A percentile compares a stretch with the other conserved stretches of the same genome.
These are phyloP conservation scores for Pichia kudriavzevii DNA, from an alignment of 1,139 yeast genomes.

Conservation along the genomic window DNA sequence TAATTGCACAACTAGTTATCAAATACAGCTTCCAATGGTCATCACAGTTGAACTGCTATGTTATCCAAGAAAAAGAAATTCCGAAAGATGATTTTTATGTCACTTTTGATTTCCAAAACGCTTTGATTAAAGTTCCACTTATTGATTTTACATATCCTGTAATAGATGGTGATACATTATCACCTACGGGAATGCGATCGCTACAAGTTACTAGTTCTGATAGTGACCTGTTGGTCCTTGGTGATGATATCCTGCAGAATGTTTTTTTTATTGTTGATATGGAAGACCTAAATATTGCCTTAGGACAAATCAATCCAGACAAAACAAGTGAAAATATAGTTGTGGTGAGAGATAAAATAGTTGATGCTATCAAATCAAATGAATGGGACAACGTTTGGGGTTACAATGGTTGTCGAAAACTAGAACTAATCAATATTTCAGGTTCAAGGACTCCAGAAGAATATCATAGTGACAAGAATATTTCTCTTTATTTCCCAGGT, in stretches of 20 bases:
- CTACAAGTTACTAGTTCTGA: slow-evolving; percentile 5
- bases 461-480: neutral
- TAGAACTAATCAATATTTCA: slow-evolving; percentile 1
- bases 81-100: slow-evolving; percentile 30
- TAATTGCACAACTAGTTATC: slow-evolving; percentile 34
- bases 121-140: slow-evolving; percentile 40
- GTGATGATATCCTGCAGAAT: slow-evolving; percentile 39
- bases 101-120: slow-evolving; percentile 40
- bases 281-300: slow-evolving; percentile 35
- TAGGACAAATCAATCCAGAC: slow-evolving; percentile 32
- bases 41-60: slow-evolving; percentile 27
- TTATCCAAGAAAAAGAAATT: slow-evolving; percentile 25
- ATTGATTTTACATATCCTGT: slow-evolving; percentile 39
- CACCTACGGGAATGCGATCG: slow-evolving; percentile 11
- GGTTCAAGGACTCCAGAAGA: slow-evolving; percentile 1
- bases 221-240: slow-evolving; percentile 25
- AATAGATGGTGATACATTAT: slow-evolving; percentile 13
- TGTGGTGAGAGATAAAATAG: slow-evolving; percentile 4
- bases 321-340: slow-evolving; percentile 5
- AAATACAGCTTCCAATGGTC: slow-evolving; percentile 34
- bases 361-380: slow-evolving; percentile 8
- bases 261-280: slow-evolving; percentile 42
- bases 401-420: neutral
- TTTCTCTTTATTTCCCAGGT: slow-evolving; percentile 2
- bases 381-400: slow-evolving; percentile 12